Evolutionary conservation across 805 yeast genomes (phyloP), one percentile per base, ranked within the genome.

Genomic region (Hermanozyma aechmeae): DNA sequence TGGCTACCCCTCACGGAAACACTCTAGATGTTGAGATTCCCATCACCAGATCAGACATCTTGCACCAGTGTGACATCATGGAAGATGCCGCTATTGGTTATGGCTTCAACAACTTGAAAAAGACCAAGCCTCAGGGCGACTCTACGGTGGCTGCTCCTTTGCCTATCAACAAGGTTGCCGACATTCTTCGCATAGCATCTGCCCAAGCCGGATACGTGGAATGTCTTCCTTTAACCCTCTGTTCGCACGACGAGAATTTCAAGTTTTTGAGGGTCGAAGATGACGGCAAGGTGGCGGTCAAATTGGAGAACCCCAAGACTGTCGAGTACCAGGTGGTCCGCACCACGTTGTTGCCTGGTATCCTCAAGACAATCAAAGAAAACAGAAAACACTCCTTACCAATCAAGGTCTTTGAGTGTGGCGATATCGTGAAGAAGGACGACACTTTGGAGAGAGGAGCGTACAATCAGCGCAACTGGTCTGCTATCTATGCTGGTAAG

Each of bases 51-150:
- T 78, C 97, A 8, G 99, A 92, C 58, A 73, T 92, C 38, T 68
- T 92, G 48, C 99, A 92, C 58, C 94, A 85, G 54, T 89, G 97
- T 69, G 99, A 92, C 60, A 79, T 92, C 42, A 83, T 92, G 94
- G 99, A 92, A 60, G 99, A 92, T 57, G 95, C 89, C 27, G 98
- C 96, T 27, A 80, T 92, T 50, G 93, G 85, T 17, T 92, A 85
- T 52, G 99, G 98, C 33, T 92, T 80, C 68, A 81, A 87, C 61
- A 85, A 83, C 53, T 69, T 92, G 50, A 72, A 71, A 39, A 84
- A 79, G 60, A 76, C 92, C 29, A 72, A 72, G 41, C 84, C 92
- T 49, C 71, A 85, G 41, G 69, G 84, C 18, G 78, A 78, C 33
- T 73, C 95, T 7, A 74, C 80, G 39, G 79, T 84, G 38, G 95